Base-by-base conservation (phyloP, 116 monocot genomes). In the Cymodocea nodosa region DNA sequence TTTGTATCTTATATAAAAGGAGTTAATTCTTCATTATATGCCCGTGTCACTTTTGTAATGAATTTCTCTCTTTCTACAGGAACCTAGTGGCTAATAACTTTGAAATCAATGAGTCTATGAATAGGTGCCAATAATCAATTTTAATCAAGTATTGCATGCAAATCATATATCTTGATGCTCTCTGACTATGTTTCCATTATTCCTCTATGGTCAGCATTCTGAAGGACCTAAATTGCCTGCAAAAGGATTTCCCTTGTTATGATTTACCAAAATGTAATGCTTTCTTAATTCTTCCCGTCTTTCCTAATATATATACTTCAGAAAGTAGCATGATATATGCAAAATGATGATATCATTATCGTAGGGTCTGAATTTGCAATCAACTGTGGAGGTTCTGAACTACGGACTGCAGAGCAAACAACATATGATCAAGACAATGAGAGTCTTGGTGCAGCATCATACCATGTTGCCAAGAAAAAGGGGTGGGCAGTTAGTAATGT, bases 401-500 rank as follows among this genome's bases (percentile, higher is more conserved):
- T 92, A 17, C 70, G 56, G 54, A 68, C 63, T 62, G 77, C 82
- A 61, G 82, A 84, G 77, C 64, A 76, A 59, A 74, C 58, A 10
- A 4, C 6, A 12, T 92, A 87, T 75, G 86, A 92, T 11, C 8
- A 15, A 2, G 92, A 92, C 63, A 70, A 73, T 73, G 68, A 74
- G 20, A 59, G 19, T 73, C 76, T 92, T 59, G 73, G 35, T 7
- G 52, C 84, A 51, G 83, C 92, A 72, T 93, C 85, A 52, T 93
- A 93, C 66, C 81, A 68, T 81, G 85, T 93, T 22, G 83, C 72
- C 19, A 76, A 69, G 22, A 1, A 50, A 63, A 48, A 68, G 18
- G 80, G 66, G 48, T 93, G 92, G 92, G 92, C 71, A 24, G 83
- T 85, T 60, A 88, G 92, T 68, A 88, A 67, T 71, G 82, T 83